phyloP scores from a whole-genome alignment of 768 basidiomycete genomes.

The Russula olivacea region DNA sequence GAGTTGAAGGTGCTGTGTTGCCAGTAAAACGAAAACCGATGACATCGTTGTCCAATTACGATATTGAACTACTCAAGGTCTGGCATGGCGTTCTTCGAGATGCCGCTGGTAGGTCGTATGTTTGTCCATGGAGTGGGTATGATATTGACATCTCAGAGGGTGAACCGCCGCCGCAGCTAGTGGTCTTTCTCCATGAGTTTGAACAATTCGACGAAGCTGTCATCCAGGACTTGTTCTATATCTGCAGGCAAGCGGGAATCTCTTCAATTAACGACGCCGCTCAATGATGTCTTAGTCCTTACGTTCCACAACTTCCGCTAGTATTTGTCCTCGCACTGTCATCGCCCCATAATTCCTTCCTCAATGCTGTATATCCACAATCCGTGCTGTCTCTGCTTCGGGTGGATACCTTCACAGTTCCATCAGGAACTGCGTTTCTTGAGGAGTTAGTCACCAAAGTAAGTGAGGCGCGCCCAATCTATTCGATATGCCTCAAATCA shows the following conservation, averaged over 20 bases:
- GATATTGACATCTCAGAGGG: conserved; percentile 18
- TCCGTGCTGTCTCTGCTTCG: conserved; percentile 54
- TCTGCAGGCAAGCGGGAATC: conserved; percentile 51
- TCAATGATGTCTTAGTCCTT: conserved; percentile 38
- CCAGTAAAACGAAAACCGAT: conserved; percentile 42
- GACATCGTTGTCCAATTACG: conserved; percentile 52
- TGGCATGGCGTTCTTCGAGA: conserved; percentile 50
- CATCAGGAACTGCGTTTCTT: conserved; percentile 43
- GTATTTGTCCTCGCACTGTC: conserved; percentile 60
- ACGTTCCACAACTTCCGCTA: conserved; percentile 49
- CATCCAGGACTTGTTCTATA: conserved; percentile 63
- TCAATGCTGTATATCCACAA: conserved; percentile 55
- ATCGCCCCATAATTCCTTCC: conserved; percentile 48
- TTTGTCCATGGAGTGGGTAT: conserved; percentile 7
- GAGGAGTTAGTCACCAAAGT: conserved; percentile 55
- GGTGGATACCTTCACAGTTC: conserved; percentile 45
- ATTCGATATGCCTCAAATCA: neutral
- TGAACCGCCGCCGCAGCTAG: conserved; percentile 37
- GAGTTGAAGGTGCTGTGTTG: conserved; percentile 26
- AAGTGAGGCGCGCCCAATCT: conserved; percentile 1
- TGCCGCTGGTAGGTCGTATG: conserved; percentile 13
- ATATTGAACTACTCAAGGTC: conserved; percentile 52
- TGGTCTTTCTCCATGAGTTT: conserved; percentile 65
- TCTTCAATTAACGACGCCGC: neutral
- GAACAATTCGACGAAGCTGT: conserved; percentile 61